These are phyloP conservation scores for Pseudotsuga menziesii DNA, from an alignment of 75 land plant genomes.

Conservation along the genomic window DNA sequence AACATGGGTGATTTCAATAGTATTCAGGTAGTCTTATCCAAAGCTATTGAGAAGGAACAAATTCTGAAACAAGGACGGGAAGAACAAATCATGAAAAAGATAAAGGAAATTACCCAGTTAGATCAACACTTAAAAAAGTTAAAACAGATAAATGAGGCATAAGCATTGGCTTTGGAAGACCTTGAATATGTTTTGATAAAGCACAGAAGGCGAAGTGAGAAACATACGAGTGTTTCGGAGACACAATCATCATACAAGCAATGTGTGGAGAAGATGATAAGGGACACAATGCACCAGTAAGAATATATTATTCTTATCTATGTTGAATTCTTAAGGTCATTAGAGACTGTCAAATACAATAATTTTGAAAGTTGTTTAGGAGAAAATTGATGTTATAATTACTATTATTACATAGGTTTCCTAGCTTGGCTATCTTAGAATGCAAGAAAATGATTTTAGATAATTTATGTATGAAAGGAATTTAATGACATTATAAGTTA, in stretches of 20 bases:
- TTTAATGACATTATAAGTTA: too few relatives aligned
- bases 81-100: conserved; percentile 51
- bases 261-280: conserved; percentile 87
- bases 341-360: too few relatives aligned
- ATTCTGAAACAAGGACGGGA: conserved; percentile 28
- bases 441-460: too few relatives aligned
- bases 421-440: too few relatives aligned
- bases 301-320: too few relatives aligned
- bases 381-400: too few relatives aligned
- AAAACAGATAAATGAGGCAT: conserved; percentile 58
- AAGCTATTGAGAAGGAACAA: conserved; percentile 26
- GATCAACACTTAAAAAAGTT: conserved; percentile 56
- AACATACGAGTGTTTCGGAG: conserved; percentile 76
- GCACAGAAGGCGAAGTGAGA: conserved; percentile 71
- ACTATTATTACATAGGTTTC: too few relatives aligned
- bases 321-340: not conserved
- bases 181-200: conserved; percentile 59
- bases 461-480: too few relatives aligned
- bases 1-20: conserved; percentile 5
- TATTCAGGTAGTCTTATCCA: not conserved
- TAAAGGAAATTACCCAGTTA: conserved; percentile 50
- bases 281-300: conserved; percentile 85
- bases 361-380: too few relatives aligned
- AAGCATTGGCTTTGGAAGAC: conserved; percentile 52
- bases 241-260: conserved; percentile 71